These are phyloP conservation scores for Pseudogymnoascus sp. DNA, from an alignment of 2,329 filamentous ascomycete genomes.

Conservation along the genomic window DNA sequence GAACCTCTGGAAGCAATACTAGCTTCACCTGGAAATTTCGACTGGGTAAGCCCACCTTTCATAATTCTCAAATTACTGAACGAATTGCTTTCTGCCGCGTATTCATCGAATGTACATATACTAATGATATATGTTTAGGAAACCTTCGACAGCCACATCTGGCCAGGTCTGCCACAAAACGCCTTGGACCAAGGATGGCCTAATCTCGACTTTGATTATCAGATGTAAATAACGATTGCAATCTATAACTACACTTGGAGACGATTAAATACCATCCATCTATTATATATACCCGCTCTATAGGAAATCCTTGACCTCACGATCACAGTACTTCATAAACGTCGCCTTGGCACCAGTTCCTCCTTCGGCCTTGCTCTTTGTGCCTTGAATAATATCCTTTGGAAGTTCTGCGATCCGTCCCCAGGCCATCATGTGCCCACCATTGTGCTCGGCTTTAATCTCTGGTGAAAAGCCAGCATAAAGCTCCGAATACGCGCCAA, in stretches of 20 bases:
- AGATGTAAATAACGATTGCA: constrained; percentile 11
- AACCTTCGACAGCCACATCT: constrained; percentile 18
- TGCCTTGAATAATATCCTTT: constrained; percentile 17
- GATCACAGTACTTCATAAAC: constrained; percentile 32
- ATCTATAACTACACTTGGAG: constrained; percentile 2
- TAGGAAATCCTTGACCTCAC: constrained; percentile 20
- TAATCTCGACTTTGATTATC: constrained; percentile 11
- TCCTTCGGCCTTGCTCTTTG: constrained; percentile 22
- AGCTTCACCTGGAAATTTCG: constrained; percentile 18
- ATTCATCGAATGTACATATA: not conserved
- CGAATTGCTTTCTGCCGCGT: not conserved
- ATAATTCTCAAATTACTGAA: not conserved
- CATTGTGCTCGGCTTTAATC: constrained; percentile 27
- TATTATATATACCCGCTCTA: constrained; percentile 13
- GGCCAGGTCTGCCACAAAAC: constrained; percentile 10
- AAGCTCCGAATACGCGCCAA: constrained; percentile 32
- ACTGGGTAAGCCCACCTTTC: constrained; percentile 19
- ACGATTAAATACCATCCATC: not conserved
- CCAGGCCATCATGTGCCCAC: constrained; percentile 36
- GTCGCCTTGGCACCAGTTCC: constrained; percentile 24
- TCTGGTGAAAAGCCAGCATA: constrained; percentile 30
- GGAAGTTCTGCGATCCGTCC: constrained; percentile 27
- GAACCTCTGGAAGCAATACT: constrained; percentile 16
- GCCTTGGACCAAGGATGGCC: constrained; percentile 14
- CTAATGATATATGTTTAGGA: constrained; percentile 11